Conservation (phyloP, 2,329 filamentous ascomycete species). For the Verticillium zaregamsianum region DNA sequence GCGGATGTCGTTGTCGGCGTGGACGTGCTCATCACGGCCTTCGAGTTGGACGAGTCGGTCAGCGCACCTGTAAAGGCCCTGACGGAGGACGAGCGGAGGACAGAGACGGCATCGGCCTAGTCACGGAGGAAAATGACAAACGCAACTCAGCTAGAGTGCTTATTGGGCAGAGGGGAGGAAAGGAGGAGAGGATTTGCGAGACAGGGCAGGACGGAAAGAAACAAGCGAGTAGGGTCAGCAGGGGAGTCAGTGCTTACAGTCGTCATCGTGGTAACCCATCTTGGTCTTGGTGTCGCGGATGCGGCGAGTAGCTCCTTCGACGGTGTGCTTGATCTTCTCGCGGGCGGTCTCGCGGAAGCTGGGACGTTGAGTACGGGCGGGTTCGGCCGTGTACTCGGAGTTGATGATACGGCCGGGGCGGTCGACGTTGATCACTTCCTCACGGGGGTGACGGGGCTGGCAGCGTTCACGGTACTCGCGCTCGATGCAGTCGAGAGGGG, state of each 20-base stretch:
- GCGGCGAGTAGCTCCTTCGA: slow-evolving; percentile 42
- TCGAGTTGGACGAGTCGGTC: slow-evolving; percentile 48
- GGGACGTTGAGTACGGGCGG: slow-evolving; percentile 32
- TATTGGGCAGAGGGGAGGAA: slow-evolving; percentile 8
- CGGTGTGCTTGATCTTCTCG: slow-evolving; percentile 59
- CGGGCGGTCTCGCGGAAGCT: slow-evolving; percentile 48
- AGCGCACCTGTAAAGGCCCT: slow-evolving; percentile 52
- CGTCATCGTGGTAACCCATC: slow-evolving; percentile 64
- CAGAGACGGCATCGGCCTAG: slow-evolving; percentile 56
- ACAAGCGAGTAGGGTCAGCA: neutral
- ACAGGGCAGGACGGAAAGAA: neutral
- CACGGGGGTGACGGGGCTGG: slow-evolving; percentile 43
- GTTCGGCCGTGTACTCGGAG: slow-evolving; percentile 33
- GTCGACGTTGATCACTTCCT: slow-evolving; percentile 37
- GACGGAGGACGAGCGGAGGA: slow-evolving; percentile 45
- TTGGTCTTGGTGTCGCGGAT: slow-evolving; percentile 42
- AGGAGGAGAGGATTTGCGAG: slow-evolving; percentile 3
- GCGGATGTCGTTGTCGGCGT: slow-evolving; percentile 40
- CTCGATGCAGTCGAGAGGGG: slow-evolving; percentile 59
- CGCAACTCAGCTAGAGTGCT: slow-evolving; percentile 14
- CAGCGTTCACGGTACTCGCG: slow-evolving; percentile 61
- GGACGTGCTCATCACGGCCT: slow-evolving; percentile 37
- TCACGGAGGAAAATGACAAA: neutral
- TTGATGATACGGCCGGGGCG: slow-evolving; percentile 14
- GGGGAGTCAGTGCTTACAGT: slow-evolving; percentile 38